These are phyloP conservation scores for Diaporthe sp. DNA, from an alignment of 2,329 filamentous ascomycete species.

Conservation along the genomic window DNA sequence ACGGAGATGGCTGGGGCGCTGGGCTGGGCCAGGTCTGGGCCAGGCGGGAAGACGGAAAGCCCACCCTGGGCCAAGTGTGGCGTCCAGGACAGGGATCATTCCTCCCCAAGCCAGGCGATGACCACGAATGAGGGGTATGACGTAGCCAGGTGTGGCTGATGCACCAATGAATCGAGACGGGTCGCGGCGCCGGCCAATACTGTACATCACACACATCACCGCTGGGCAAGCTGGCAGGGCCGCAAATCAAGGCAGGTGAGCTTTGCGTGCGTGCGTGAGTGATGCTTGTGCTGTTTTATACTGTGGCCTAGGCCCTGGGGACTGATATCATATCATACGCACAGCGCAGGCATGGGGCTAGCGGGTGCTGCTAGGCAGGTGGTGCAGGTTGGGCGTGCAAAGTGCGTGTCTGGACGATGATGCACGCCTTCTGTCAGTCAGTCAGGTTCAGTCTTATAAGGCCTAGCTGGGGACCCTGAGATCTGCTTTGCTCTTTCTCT, in stretches of 20 bases:
- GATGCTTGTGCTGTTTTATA: neutral
- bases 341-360: neutral
- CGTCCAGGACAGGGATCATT: slow-evolving; percentile 24
- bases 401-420: neutral
- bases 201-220: neutral
- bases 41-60: slow-evolving; percentile 1
- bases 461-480: slow-evolving; percentile 1
- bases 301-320: neutral
- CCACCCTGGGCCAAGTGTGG: neutral
- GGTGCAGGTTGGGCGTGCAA: neutral
- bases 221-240: neutral
- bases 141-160: slow-evolving; percentile 31
- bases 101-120: neutral
- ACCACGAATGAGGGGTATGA: slow-evolving; percentile 18
- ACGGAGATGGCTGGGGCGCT: neutral
- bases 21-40: neutral
- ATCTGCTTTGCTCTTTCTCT: slow-evolving; percentile 1
- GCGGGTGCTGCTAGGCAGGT: neutral
- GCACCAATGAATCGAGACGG: slow-evolving; percentile 14
- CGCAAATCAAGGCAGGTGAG: slow-evolving; percentile 25
- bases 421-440: neutral
- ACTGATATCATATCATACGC: slow-evolving; percentile 25
- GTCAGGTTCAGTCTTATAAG: slow-evolving; percentile 19
- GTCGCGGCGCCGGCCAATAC: neutral
- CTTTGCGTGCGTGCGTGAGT: neutral